Conservation (phyloP, 495 filamentous ascomycete species). For the Choiromyces venosus region DNA sequence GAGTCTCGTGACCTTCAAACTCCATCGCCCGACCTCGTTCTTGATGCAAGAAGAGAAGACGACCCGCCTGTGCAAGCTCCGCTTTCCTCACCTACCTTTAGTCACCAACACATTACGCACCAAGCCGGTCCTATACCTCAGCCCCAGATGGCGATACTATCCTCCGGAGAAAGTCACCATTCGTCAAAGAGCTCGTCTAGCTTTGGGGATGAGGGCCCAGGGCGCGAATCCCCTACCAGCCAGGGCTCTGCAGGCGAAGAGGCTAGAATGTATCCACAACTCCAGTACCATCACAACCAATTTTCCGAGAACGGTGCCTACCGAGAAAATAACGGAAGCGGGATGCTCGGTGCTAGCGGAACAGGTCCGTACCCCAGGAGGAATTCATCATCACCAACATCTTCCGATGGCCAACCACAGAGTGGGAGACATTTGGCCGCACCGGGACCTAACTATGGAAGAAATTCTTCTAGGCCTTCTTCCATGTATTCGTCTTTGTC, state of each 20-base stretch:
- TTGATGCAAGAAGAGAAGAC: constrained; percentile 22
- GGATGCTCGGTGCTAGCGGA: constrained; percentile 11
- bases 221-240: constrained; percentile 36
- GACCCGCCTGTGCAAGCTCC: constrained; percentile 35
- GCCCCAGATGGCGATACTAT: constrained; percentile 46
- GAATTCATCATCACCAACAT: constrained; percentile 35
- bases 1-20: constrained; percentile 35
- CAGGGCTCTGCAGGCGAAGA: constrained; percentile 23
- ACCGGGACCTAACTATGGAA: constrained; percentile 23
- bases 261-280: constrained; percentile 43
- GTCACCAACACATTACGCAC: constrained; percentile 43
- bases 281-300: constrained; percentile 55
- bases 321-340: constrained; percentile 17
- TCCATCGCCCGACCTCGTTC: constrained; percentile 34
- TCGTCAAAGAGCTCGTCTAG: constrained; percentile 34
- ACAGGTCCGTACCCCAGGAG: constrained; percentile 23
- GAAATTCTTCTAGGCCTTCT: constrained; percentile 28
- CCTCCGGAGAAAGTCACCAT: constrained; percentile 45
- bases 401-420: constrained; percentile 19
- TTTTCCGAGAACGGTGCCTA: constrained; percentile 9
- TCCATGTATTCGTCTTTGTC: constrained; percentile 37
- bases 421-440: constrained; percentile 29
- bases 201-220: constrained; percentile 16
- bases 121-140: constrained; percentile 44
- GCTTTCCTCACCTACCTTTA: constrained; percentile 32